phyloP scores from a whole-genome alignment of 768 basidiomycete species.

The Psilocybe tampanensis region DNA sequence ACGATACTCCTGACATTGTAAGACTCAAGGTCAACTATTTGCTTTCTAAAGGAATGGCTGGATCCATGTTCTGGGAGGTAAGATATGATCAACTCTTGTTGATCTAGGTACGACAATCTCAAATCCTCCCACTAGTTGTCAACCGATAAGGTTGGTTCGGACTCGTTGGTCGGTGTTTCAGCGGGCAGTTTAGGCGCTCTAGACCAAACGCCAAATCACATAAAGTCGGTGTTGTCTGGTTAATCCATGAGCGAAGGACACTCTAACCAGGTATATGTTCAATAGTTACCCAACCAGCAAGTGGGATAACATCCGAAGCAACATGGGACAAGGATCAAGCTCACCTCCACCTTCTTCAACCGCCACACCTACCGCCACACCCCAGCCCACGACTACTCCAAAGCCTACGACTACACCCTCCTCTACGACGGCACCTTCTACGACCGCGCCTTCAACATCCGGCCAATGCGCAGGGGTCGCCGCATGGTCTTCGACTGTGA shows the following conservation, averaged over 20 bases:
- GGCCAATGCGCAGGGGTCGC: conserved; percentile 44
- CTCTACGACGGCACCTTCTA: conserved; percentile 23
- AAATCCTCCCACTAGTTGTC: conserved; percentile 41
- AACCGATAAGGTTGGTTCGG: conserved; percentile 57
- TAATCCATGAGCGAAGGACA: neutral
- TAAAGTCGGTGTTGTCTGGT: conserved; percentile 38
- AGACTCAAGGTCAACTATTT: conserved; percentile 71
- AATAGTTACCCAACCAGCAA: conserved; percentile 65
- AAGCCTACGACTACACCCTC: conserved; percentile 21
- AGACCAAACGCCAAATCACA: conserved; percentile 67
- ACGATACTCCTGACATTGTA: conserved; percentile 74
- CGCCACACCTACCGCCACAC: conserved; percentile 13
- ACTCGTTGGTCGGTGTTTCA: conserved; percentile 59
- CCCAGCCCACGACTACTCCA: conserved; percentile 4
- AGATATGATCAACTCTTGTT: conserved; percentile 6
- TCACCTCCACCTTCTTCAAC: conserved; percentile 16
- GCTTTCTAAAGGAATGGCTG: conserved; percentile 57
- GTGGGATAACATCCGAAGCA: conserved; percentile 70
- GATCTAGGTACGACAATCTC: neutral
- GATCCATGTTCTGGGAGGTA: conserved; percentile 77
- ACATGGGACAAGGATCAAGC: conserved; percentile 47
- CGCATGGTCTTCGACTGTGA: conserved; percentile 50
- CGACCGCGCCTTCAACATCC: conserved; percentile 22
- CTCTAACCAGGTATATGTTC: neutral
- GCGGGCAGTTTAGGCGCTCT: conserved; percentile 50